A percentile compares a stretch with the other conserved stretches of the same genome.
Conservation (phyloP, 345 rosid species). For the Mallotus nudiflorus region DNA sequence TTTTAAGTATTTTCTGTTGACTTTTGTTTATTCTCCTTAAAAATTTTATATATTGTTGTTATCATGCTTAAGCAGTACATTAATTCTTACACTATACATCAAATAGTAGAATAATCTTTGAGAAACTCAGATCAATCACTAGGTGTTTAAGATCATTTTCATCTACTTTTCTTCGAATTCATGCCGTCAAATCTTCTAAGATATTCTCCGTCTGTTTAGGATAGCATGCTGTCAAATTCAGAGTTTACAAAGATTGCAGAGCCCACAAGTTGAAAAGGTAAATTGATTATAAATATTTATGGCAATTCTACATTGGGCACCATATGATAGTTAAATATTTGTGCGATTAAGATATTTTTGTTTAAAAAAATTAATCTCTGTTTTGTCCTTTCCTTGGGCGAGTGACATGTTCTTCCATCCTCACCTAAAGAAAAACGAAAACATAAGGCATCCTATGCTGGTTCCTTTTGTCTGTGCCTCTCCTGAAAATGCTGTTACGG, state of each 20-base stretch:
- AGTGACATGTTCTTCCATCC: not conserved
- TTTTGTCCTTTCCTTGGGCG: not conserved
- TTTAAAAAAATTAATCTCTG: not conserved
- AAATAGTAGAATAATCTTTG: not conserved
- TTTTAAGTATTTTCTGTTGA: not conserved
- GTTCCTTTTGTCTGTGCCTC: not conserved
- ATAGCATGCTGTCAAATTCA: slow-evolving; percentile 44
- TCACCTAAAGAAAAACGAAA: not conserved
- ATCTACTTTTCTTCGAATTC: not conserved
- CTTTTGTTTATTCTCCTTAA: not conserved
- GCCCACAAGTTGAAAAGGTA: slow-evolving; percentile 68
- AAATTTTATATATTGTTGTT: slow-evolving; percentile 6
- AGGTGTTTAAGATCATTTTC: not conserved
- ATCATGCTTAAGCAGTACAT: slow-evolving; percentile 5
- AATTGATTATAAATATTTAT: not conserved
- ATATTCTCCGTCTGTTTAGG: slow-evolving; percentile 41
- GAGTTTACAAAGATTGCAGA: slow-evolving; percentile 46
- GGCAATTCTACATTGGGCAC: not conserved
- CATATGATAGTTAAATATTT: not conserved
- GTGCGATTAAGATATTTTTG: not conserved
- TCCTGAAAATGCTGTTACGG: not conserved
- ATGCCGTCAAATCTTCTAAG: not conserved
- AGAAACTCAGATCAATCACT: not conserved
- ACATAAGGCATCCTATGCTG: not conserved
- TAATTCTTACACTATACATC: not conserved